These are phyloP conservation scores for Alternaria panax DNA, from an alignment of 2,329 filamentous ascomycete genomes.

Conservation along the genomic window DNA sequence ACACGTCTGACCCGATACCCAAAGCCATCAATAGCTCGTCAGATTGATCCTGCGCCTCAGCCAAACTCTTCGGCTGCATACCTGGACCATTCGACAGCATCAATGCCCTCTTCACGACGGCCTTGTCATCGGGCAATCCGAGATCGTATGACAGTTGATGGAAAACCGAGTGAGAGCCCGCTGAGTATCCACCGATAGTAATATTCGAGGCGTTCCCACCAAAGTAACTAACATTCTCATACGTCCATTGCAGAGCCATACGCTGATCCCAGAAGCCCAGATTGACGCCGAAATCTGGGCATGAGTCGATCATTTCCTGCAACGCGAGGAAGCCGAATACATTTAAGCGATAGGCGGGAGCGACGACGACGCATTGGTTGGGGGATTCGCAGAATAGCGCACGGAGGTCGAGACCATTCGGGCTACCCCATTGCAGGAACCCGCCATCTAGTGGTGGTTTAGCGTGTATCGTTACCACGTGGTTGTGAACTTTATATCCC, in stretches of 20 bases:
- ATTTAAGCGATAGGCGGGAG: slow-evolving; percentile 65
- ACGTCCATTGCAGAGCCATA: slow-evolving; percentile 63
- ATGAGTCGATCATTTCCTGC: slow-evolving; percentile 54
- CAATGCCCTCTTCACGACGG: slow-evolving; percentile 59
- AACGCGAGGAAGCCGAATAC: slow-evolving; percentile 64
- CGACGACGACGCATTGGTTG: slow-evolving; percentile 57
- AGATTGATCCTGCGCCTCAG: slow-evolving; percentile 61
- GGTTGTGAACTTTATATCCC: background rate
- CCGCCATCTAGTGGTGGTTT: slow-evolving; percentile 56
- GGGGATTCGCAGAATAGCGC: slow-evolving; percentile 60
- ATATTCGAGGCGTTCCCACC: slow-evolving; percentile 60
- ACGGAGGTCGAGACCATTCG: slow-evolving; percentile 57
- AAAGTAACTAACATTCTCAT: slow-evolving; percentile 60
- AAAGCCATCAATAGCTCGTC: slow-evolving; percentile 58
- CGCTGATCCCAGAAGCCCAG: slow-evolving; percentile 66
- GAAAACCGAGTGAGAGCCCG: slow-evolving; percentile 64
- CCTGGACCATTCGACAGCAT: slow-evolving; percentile 64
- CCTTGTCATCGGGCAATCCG: slow-evolving; percentile 54
- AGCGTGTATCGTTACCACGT: slow-evolving; percentile 10
- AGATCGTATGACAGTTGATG: slow-evolving; percentile 66
- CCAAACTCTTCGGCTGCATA: slow-evolving; percentile 59
- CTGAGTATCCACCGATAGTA: slow-evolving; percentile 64
- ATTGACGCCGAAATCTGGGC: slow-evolving; percentile 52
- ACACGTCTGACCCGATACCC: slow-evolving; percentile 52
- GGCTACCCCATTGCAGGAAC: slow-evolving; percentile 64